Evolutionary conservation across 345 rosid genomes (phyloP).

Genomic region (Dovyalis caffra): DNA sequence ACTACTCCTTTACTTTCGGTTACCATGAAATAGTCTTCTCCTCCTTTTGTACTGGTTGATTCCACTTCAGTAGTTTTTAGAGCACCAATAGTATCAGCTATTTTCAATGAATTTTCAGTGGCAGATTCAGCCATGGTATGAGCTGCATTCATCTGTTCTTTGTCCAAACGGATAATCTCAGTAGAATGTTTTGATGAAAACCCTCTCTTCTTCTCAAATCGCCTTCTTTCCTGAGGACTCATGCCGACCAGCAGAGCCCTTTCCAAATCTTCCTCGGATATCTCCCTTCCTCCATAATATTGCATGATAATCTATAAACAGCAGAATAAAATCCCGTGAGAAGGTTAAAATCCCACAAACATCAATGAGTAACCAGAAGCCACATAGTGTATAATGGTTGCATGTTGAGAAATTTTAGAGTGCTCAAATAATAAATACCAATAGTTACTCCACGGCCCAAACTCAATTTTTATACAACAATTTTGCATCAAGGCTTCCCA

Average conservation of each 20-base stretch:
- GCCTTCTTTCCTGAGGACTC: slow-evolving; percentile 86
- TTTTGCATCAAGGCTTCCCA: neutral
- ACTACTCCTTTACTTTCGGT: too few species aligned
- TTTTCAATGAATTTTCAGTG: slow-evolving; percentile 10
- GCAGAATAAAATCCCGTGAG: neutral
- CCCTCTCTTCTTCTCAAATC: slow-evolving; percentile 64
- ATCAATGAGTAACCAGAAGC: neutral
- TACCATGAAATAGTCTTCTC: slow-evolving; percentile 10
- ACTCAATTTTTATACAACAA: neutral
- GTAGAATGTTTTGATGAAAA: slow-evolving; percentile 37
- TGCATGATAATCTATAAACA: slow-evolving; percentile 46
- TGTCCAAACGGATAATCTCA: slow-evolving; percentile 20
- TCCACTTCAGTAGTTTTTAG: slow-evolving; percentile 16
- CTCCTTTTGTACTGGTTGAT: slow-evolving; percentile 14
- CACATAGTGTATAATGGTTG: neutral
- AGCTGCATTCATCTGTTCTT: slow-evolving; percentile 26
- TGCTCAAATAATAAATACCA: too few species aligned
- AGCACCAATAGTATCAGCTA: slow-evolving; percentile 12
- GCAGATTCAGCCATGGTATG: slow-evolving; percentile 14
- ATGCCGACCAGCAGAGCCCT: slow-evolving; percentile 80
- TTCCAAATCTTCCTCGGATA: slow-evolving; percentile 79
- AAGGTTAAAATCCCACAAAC: neutral
- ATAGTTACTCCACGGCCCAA: too few species aligned
- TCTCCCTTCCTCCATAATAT: slow-evolving; percentile 89
- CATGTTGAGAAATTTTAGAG: neutral